Base-by-base conservation (phyloP, 2,329 filamentous ascomycete genomes). In the Diaporthe sp. region DNA sequence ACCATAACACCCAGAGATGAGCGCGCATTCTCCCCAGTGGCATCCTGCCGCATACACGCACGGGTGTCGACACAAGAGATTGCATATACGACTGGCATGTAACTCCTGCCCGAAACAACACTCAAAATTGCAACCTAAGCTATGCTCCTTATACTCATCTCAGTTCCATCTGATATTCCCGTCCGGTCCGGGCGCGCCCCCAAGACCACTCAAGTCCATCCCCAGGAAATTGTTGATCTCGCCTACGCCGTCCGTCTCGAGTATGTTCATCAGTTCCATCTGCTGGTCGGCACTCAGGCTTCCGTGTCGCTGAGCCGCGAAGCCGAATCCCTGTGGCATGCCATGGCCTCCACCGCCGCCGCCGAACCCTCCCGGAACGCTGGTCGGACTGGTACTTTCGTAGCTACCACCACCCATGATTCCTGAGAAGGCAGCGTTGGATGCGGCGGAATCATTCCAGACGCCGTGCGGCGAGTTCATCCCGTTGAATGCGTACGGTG, bases 201-300 rank as follows among this genome's bases (percentile, higher is more conserved):
- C 79, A 39, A 81, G 51, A 10, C 79, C 82, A 39, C 71, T 77
- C 74, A 84, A 81, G 20, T 82, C 83, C 84, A 84, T 85, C 71
- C 84, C 91, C 79, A 93, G 83, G 74, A 91, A 91, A 20, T 87
- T 87, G 78, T 92, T 88, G 79, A 93, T 92, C 70, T 92, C 91
- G 37, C 85, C 86, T 81, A 92, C 85, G 0, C 91, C 92, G 78
- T 93, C 90, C 79, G 87, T 94, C 83, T 97, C 94, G 47, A 98
- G 88, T 67, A 92, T 92, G 73, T 92, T 91, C 93, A 97, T 95
- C 51, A 98, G 86, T 85, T 98, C 94, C 77, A 93, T 85, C 84
- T 97, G 95, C 83, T 97, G 94, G 80, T 95, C 91, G 78, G 95
- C 93, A 76, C 92, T 96, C 44, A 97, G 86, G 76, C 89, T 94